phyloP scores from a whole-genome alignment of 306 rosid genomes.

The Cicer pinnatifidum region DNA sequence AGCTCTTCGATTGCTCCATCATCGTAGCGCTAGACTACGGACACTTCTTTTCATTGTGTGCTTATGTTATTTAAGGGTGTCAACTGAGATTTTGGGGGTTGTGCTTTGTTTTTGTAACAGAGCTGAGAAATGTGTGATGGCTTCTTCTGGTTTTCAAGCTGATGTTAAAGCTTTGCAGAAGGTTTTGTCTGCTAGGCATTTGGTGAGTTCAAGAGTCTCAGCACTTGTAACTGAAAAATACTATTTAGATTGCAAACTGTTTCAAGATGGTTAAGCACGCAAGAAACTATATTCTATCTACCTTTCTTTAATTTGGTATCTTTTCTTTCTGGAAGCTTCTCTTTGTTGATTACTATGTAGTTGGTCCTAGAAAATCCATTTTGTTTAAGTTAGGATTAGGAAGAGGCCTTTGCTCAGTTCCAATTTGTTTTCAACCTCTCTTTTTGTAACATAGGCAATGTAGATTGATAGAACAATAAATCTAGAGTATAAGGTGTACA shows the following conservation, averaged over 20 bases:
- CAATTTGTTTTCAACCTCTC: conserved; percentile 3
- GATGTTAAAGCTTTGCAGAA: conserved; percentile 95
- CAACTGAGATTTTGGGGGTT: background rate
- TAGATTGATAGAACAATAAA: background rate
- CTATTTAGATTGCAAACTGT: background rate
- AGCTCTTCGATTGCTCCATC: background rate
- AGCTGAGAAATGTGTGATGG: conserved; percentile 79
- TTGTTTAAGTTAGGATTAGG: background rate
- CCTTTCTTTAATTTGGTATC: background rate
- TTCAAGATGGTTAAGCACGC: background rate
- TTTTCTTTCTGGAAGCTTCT: conserved; percentile 3
- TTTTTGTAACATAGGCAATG: background rate
- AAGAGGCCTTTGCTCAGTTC: background rate
- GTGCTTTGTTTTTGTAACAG: conserved; percentile 50
- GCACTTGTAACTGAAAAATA: background rate
- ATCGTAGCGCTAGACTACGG: background rate
- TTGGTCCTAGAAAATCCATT: background rate
- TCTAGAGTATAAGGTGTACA: background rate
- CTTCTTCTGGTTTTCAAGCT: conserved; percentile 98
- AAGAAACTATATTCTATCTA: background rate
- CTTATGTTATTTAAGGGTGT: conserved; percentile 29
- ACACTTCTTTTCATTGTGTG: background rate
- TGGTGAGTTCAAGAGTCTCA: conserved; percentile 58
- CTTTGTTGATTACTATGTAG: background rate
- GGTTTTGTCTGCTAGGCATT: conserved; percentile 78